Percentiles rank a stretch among this genome's conserved stretches.
phyloP scores from a whole-genome alignment of 805 yeast species.

The Candida adriatica region DNA sequence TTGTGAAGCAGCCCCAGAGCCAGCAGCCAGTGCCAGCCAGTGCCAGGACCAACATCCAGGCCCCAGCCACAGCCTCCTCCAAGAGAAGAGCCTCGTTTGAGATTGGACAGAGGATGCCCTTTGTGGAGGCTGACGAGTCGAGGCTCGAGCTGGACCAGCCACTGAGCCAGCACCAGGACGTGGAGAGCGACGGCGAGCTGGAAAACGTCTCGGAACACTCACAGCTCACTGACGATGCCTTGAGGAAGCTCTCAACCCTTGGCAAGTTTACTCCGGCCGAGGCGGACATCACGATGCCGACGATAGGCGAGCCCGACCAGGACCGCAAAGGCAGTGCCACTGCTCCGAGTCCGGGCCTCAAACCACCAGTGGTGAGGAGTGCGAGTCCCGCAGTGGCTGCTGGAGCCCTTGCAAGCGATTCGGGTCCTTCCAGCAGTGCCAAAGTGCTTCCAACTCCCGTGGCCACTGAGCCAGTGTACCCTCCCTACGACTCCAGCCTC shows the following conservation, averaged over 20 bases:
- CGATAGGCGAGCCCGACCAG: constrained; percentile 6
- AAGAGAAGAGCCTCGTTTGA: constrained; percentile 26
- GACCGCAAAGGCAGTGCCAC: constrained; percentile 7
- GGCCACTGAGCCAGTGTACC: background rate
- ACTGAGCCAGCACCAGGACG: too few relatives aligned
- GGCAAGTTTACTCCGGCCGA: constrained; percentile 23
- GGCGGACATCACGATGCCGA: constrained; percentile 16
- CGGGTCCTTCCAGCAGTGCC: background rate
- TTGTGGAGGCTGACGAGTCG: constrained; percentile 24
- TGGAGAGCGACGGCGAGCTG: constrained; percentile 20
- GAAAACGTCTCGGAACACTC: constrained; percentile 25
- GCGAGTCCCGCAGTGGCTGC: too few relatives aligned
- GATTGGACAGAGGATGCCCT: constrained; percentile 29
- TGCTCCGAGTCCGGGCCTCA: too few relatives aligned
- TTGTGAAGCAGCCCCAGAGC: constrained; percentile 32
- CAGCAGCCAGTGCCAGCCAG: constrained; percentile 12
- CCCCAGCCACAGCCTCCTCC: constrained; percentile 32
- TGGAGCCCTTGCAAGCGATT: constrained; percentile 6
- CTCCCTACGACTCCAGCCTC: constrained; percentile 8
- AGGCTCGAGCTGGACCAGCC: constrained; percentile 4
- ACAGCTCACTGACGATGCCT: constrained; percentile 33
- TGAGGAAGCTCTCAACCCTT: constrained; percentile 28
- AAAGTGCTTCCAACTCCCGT: constrained; percentile 1
- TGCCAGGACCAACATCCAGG: constrained; percentile 32
- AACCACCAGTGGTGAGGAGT: too few relatives aligned